A percentile compares a stretch with the other conserved stretches of the same genome.
Conservation (phyloP, 2,329 filamentous ascomycete species). For the Sordariomycetes sp. region DNA sequence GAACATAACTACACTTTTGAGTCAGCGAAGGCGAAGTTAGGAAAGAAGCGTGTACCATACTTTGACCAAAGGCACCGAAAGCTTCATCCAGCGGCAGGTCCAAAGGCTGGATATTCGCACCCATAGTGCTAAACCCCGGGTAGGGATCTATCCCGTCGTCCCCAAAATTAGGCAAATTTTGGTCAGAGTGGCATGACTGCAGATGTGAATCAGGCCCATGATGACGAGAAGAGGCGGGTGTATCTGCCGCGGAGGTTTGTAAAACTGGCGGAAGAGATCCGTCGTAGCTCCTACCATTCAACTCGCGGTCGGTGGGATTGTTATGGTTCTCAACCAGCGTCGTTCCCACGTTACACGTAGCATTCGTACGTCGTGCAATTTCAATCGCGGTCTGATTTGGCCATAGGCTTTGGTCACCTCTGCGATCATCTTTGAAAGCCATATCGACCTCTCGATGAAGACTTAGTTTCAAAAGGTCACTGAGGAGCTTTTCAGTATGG, state of each 20-base stretch:
- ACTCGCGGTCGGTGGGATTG: background rate
- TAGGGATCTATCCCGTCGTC: conserved; percentile 1
- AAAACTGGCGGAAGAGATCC: background rate
- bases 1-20: conserved; percentile 3
- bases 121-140: background rate
- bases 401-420: background rate
- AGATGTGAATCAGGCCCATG: background rate
- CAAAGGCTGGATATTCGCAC: conserved; percentile 3
- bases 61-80: conserved; percentile 8
- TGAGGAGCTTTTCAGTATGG: conserved; percentile 14
- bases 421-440: conserved; percentile 5
- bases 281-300: background rate
- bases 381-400: background rate
- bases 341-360: background rate
- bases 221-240: background rate
- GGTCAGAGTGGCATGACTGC: background rate
- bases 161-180: background rate
- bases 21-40: background rate
- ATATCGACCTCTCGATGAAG: conserved; percentile 8
- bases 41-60: conserved; percentile 1
- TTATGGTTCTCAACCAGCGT: background rate
- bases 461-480: conserved; percentile 12
- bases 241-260: background rate
- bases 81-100: conserved; percentile 7
- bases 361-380: background rate